Conservation (phyloP, 371 early-diverging fungal species). For the Caulochytrium protostelioides region DNA sequence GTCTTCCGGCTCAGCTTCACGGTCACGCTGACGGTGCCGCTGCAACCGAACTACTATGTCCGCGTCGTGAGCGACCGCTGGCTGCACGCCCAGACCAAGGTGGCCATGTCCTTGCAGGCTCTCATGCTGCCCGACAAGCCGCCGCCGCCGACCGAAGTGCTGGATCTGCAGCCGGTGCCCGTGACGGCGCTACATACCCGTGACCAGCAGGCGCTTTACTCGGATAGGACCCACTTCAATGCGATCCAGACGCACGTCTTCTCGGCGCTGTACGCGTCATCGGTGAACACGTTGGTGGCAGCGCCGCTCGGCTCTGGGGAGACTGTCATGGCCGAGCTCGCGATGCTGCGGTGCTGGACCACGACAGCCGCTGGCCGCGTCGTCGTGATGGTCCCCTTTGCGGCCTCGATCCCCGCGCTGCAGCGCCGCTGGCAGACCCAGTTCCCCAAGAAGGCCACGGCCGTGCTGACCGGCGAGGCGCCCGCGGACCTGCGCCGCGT, state of each 20-base stretch:
- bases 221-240: slow-evolving; percentile 57
- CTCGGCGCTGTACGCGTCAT: slow-evolving; percentile 65
- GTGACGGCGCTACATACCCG: slow-evolving; percentile 51
- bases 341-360: slow-evolving; percentile 64
- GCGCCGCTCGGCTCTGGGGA: slow-evolving; percentile 92
- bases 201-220: slow-evolving; percentile 43
- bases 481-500: slow-evolving; percentile 70
- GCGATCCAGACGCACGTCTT: slow-evolving; percentile 93
- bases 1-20: slow-evolving; percentile 42
- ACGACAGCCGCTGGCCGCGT: too few species aligned
- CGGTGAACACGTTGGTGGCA: slow-evolving; percentile 82
- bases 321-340: slow-evolving; percentile 90
- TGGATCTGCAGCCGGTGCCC: slow-evolving; percentile 76
- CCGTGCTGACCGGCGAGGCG: slow-evolving; percentile 83
- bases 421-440: slow-evolving; percentile 39
- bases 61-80: slow-evolving; percentile 79
- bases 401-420: slow-evolving; percentile 1
- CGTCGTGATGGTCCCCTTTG: slow-evolving; percentile 7
- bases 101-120: slow-evolving; percentile 80
- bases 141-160: slow-evolving; percentile 78
- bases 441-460: slow-evolving; percentile 51
- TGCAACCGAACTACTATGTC: slow-evolving; percentile 90
- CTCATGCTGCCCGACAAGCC: slow-evolving; percentile 77
- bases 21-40: slow-evolving; percentile 75
- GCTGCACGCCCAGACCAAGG: slow-evolving; percentile 68